Evolutionary conservation across 345 rosid species (phyloP), one percentile per base, ranked within the genome.

Genomic region (rapeseed (Brassica napus)): DNA sequence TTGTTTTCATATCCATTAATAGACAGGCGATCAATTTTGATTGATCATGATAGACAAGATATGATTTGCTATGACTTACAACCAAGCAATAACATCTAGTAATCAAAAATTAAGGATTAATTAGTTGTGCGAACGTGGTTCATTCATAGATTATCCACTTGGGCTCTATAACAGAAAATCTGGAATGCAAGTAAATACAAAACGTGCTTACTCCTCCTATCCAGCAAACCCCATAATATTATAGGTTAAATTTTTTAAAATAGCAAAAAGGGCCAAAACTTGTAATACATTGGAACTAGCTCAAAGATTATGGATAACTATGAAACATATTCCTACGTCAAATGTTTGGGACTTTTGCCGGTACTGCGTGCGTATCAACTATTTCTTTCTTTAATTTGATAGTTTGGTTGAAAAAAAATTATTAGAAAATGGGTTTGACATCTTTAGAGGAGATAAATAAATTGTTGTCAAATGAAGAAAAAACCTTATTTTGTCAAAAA

Each of bases 251-350:
- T 32, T 70, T 1, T 34, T 32, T 42, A 7, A 16, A 30, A 14
- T 30, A 68, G 32, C 44, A 60, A 69, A 69, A 44, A 60, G 9
- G 10, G n/a, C 16, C 11, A 60, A 76, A 61, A 32, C 10, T 32
- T 15, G 23, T 75, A 26, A 55, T 15, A 58, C 31, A 35, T 61
- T 15, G 52, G 62, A 69, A 23, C 37, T 0, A 59, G 6, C 64
- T 66, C 23, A 14, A 47, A 65, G 4, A 11, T 42, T 72, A 6
- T 9, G 69, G 82, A 72, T 79, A 77, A 72, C 63, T 79, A 72
- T 58, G 82, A 79, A 78, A 78, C 77, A 58, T 72, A 58, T 72
- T 42, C 23, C 42, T 72, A n/a, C 68, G 77, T 78, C 82, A 72
- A 78, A 58, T 44, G 82, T 79, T 44, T 44, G 24, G 8, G 77